phyloP scores from a whole-genome alignment of 2,329 filamentous ascomycete species.

The Colletotrichum sp. region DNA sequence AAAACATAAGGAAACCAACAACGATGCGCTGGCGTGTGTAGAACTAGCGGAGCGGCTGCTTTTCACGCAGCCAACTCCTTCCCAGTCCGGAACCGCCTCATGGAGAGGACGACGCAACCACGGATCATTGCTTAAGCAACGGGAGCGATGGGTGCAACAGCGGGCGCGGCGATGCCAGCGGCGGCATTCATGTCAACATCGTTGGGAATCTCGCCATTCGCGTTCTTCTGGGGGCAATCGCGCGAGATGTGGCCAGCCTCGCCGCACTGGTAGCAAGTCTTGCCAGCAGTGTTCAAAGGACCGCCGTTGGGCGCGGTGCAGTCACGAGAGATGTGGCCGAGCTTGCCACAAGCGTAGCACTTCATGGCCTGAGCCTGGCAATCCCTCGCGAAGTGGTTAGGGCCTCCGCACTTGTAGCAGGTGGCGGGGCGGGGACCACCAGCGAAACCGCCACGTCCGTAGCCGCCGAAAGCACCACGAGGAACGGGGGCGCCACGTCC shows the following conservation, averaged over 20 bases:
- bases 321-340: conserved; percentile 88
- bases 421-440: conserved; percentile 73
- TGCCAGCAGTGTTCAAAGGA: conserved; percentile 92
- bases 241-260: conserved; percentile 96
- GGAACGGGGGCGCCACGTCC: conserved; percentile 71
- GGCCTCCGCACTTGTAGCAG: conserved; percentile 80
- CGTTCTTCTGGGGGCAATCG: conserved; percentile 82
- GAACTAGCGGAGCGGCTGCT: neutral
- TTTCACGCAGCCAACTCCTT: neutral
- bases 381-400: conserved; percentile 97
- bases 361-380: conserved; percentile 99
- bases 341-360: conserved; percentile 96
- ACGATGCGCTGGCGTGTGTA: neutral
- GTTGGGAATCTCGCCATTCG: conserved; percentile 52
- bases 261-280: conserved; percentile 98
- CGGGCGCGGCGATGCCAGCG: conserved; percentile 39
- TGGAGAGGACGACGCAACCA: neutral
- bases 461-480: conserved; percentile 74
- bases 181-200: conserved; percentile 51
- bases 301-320: conserved; percentile 97
- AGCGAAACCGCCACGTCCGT: conserved; percentile 76
- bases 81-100: neutral
- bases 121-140: conserved; percentile 39
- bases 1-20: conserved; percentile 2
- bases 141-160: conserved; percentile 42